These are phyloP conservation scores for Colletotrichum sansevieriae DNA, from an alignment of 2,329 filamentous ascomycete genomes.

Conservation along the genomic window DNA sequence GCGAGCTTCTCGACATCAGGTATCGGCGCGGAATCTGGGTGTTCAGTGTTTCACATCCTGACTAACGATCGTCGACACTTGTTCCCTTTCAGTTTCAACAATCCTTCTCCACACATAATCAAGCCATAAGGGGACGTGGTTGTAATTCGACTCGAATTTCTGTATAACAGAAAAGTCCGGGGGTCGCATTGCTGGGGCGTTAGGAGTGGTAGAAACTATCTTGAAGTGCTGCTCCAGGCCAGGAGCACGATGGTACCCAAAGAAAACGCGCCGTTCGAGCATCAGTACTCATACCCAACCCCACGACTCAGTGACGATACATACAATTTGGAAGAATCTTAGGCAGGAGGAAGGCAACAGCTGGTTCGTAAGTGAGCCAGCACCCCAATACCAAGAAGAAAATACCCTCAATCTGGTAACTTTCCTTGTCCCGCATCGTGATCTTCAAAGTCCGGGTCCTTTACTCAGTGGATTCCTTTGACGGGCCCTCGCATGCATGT, in stretches of 20 bases:
- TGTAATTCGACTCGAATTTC: slow-evolving; percentile 16
- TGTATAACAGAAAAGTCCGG: slow-evolving; percentile 37
- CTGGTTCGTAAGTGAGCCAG: slow-evolving; percentile 13
- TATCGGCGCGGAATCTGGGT: neutral
- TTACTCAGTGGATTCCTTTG: no score
- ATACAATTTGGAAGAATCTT: slow-evolving; percentile 2
- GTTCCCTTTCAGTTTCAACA: neutral
- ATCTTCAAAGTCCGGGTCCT: no score
- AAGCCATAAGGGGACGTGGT: neutral
- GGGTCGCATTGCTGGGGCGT: slow-evolving; percentile 35
- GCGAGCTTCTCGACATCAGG: neutral
- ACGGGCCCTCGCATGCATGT: no score
- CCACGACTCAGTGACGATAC: slow-evolving; percentile 12
- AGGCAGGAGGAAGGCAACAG: slow-evolving; percentile 5
- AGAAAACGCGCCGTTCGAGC: slow-evolving; percentile 4
- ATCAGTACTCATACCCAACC: slow-evolving; percentile 5
- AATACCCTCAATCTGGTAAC: neutral
- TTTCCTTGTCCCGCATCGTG: neutral
- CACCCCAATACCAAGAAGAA: slow-evolving; percentile 15
- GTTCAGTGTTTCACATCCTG: no score
- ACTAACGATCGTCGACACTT: neutral
- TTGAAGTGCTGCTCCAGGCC: neutral
- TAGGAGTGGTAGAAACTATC: slow-evolving; percentile 21
- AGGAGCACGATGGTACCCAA: slow-evolving; percentile 5
- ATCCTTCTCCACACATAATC: no score